Evolutionary conservation across 257 asterid species (phyloP), one percentile per base, ranked within the genome.

Genomic region (Salvia hispanica): DNA sequence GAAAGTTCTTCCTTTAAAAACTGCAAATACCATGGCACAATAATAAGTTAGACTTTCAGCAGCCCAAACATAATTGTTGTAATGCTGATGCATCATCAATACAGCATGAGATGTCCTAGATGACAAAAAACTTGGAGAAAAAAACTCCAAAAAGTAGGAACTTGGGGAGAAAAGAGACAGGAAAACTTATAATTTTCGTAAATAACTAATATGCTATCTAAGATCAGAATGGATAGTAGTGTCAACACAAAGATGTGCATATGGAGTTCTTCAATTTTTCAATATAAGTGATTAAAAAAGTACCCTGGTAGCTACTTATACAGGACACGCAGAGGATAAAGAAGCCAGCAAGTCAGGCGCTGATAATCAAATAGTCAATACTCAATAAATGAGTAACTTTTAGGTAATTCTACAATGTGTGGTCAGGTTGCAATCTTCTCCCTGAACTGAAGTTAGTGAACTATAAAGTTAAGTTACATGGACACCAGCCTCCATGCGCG

Each of bases 1-100:
- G 88, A 78, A 76, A 94, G 93, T 69, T 94, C 98, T 80, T 87
- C 93, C 86, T 81, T 87, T 64, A 91, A 67, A 73, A 83, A 80
- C 99, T 94, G 91, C 84, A 78, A 68, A 78, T 64, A 52, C 59
- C 67, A 74, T 68, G 71, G 63, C 58, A 47, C 31, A 53, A 67
- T 45, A 57, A 77, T 71, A 62, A 69, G 15, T 39, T 14, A 15
- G 52, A 18, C 46, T 16, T 31, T 56, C 48, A 70, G 39, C 5
- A 70, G 54, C 53, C 12, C 63, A 60, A 21, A 36, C 9, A 25
- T 8, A 44, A 16, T 7, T 28, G 9, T 42, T 9, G 55, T 31
- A 46, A 52, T 16, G 66, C 52, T 72, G 39, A 34, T 34, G 53
- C 39, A 28, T 73, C 18, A 58, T 72, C 47, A 40, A 60, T 60